These are phyloP conservation scores for Cystobasidium slooffiae DNA, from an alignment of 1,284 basidiomycete genomes.

Conservation along the genomic window DNA sequence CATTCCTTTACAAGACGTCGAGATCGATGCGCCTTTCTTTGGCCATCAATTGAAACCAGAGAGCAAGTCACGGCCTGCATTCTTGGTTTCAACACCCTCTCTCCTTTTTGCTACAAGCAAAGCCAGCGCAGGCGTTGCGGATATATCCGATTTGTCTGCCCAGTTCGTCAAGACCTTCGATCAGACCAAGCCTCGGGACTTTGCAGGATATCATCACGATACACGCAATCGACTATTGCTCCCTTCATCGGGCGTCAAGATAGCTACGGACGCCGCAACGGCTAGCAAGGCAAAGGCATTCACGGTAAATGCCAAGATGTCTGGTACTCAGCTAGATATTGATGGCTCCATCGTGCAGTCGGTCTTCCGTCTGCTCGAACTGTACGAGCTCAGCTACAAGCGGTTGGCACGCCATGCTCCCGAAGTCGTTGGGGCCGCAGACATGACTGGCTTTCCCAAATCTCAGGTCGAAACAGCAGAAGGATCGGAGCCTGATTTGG, in stretches of 20 bases:
- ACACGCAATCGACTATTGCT: constrained; percentile 74
- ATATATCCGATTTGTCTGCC: constrained; percentile 72
- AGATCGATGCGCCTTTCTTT: constrained; percentile 58
- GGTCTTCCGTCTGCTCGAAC: constrained; percentile 77
- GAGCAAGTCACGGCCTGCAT: constrained; percentile 66
- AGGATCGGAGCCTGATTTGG: constrained; percentile 54
- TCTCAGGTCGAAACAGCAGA: constrained; percentile 53
- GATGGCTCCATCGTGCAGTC: constrained; percentile 80
- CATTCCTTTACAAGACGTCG: constrained; percentile 66
- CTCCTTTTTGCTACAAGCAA: constrained; percentile 73
- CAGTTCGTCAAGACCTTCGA: constrained; percentile 84
- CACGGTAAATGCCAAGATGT: constrained; percentile 73
- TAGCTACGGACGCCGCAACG: constrained; percentile 65
- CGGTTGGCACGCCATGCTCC: constrained; percentile 67
- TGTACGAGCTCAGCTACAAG: constrained; percentile 80
- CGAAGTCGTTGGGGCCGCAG: not conserved
- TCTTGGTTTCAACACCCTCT: constrained; percentile 77
- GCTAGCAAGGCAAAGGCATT: constrained; percentile 61
- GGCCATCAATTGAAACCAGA: constrained; percentile 8
- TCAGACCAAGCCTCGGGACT: constrained; percentile 71
- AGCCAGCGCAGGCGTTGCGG: constrained; percentile 76
- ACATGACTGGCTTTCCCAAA: not conserved
- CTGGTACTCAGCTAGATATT: constrained; percentile 82
- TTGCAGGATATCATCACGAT: constrained; percentile 70
- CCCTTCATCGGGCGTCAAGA: constrained; percentile 75